Base-by-base conservation (phyloP, 176 grass and related monocot genomes). In the barley (Hordeum vulgare) region DNA sequence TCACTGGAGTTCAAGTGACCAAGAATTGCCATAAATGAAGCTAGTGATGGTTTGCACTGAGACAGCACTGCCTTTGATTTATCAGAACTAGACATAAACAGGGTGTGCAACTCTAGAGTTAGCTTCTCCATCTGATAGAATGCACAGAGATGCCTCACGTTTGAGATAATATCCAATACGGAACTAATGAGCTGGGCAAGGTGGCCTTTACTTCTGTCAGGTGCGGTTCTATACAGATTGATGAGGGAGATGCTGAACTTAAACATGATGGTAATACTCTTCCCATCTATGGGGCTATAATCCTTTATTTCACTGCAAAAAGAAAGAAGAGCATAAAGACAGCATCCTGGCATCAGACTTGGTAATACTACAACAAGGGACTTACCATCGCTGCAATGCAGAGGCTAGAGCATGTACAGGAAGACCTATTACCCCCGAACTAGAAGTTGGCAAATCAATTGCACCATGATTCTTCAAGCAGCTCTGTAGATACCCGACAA, bases 351-450 rank as follows among this genome's bases (percentile, higher is more conserved):
- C 59, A 71, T 68, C 37, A 77, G 53, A 86, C 29, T 75, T 66
- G 86, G 63, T 61, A 62, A 80, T 41, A 79, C 29, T 80, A 39
- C 13, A 1, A 53, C 7, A 82, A 75, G 27, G 53, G 41, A 70
- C 93, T 88, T 85, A 95, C 96, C 96, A 85, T 83, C 75, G 83
- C 57, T 72, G 84, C 79, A 98, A 90, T 12, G 93, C 85, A 87
- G 85, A 90, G 71, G 96, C 91, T 79, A 98, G 79, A 93, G 85
- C 90, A 88, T 90, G 87, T 66, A 93, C 80, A 88, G 88, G 96
- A 87, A 95, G 56, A 49, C 92, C 96, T 90, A 59, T 26, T 37
- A 86, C 58, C 40, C 61, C 66, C 8, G 20, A 90, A 61, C 49
- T 53, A 62, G 66, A 59, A 82, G 76, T 72, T 61, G 66, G 81